These are phyloP conservation scores for Camelina neglecta DNA, from an alignment of 345 rosid genomes.

Conservation along the genomic window DNA sequence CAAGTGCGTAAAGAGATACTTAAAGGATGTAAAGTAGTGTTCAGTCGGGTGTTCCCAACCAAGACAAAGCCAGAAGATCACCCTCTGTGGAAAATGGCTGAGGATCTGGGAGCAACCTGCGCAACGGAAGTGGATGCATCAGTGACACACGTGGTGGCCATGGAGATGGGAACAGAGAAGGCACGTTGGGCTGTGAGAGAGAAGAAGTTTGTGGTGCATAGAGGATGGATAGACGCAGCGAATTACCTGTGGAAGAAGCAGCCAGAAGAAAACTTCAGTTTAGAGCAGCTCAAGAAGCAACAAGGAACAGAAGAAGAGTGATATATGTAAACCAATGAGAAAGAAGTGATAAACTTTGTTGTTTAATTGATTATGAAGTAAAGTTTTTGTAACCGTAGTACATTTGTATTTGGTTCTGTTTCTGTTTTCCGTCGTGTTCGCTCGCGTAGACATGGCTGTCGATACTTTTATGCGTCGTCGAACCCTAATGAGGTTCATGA, in stretches of 20 bases:
- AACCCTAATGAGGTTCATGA: slow-evolving; percentile 61
- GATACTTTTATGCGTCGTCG: slow-evolving; percentile 52
- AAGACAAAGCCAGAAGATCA: slow-evolving; percentile 60
- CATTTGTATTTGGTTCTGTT: background rate
- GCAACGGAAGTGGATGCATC: slow-evolving; percentile 42
- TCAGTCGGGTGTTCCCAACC: slow-evolving; percentile 83
- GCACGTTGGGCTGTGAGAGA: slow-evolving; percentile 43
- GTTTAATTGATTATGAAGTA: slow-evolving; percentile 19
- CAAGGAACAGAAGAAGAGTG: slow-evolving; percentile 27
- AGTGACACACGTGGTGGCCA: slow-evolving; percentile 47
- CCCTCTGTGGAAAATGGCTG: slow-evolving; percentile 80
- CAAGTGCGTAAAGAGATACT: slow-evolving; percentile 64
- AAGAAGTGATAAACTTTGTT: background rate
- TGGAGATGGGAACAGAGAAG: slow-evolving; percentile 46
- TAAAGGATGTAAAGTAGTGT: slow-evolving; percentile 68
- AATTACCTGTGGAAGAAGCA: slow-evolving; percentile 47
- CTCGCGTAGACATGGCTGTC: slow-evolving; percentile 44
- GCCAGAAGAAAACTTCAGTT: slow-evolving; percentile 48
- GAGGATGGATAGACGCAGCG: slow-evolving; percentile 50
- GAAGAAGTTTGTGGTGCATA: slow-evolving; percentile 46
- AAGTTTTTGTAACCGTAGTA: slow-evolving; percentile 10
- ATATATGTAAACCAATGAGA: slow-evolving; percentile 5
- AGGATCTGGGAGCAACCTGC: slow-evolving; percentile 48
- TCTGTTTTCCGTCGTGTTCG: background rate
- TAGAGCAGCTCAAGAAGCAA: slow-evolving; percentile 42